Evolutionary conservation across 1,284 basidiomycete genomes (phyloP), one percentile per base, ranked within the genome.

Genomic region (Sanghuangporus baumii): DNA sequence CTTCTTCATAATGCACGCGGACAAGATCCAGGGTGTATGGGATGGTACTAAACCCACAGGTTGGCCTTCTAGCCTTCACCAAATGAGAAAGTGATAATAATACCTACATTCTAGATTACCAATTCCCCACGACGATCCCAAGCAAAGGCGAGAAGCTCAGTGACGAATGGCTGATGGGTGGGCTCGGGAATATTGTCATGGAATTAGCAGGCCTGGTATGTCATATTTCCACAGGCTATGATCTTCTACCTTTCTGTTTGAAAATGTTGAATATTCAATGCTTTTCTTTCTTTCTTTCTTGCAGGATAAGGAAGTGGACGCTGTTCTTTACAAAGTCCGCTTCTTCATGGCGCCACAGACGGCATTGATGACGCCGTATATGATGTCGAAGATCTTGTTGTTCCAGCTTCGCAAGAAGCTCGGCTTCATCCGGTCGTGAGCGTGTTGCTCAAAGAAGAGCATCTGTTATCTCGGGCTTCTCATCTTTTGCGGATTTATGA

Each of bases 1-100:
- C n/a, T 66, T 66, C 65, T 66, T 66, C 59, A 56, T n/a, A 14
- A 41, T 36, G 34, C 59, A 63, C 14, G 43, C 4, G 5, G 40
- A 52, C 31, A 59, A 57, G n/a, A 66, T 63, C n/a, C 31, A 57
- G 26, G 48, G 37, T 18, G 20, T 48, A 4, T 66, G 65, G 65
- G 48, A 63, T 54, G 61, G 57, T 16, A 59, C 61, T 18, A 63
- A 63, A 48, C 57, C 50, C 20, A 55, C 26, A 23, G 57, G 57
- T 55, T 5, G 3, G 57, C 43, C 23, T 16, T 18, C 5, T n/a
- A 6, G 6, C 8, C 6, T 38, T 1, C 8, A n/a, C 5, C 14
- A 34, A 34, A 46, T 11, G 43, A 6, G 31, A 54, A 54, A 5
- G 16, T 34, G 31, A 26, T 23, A 23, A 31, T 31, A 31, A 31